Base-by-base conservation (phyloP, 169 alveolate species). In the Babesia microti region DNA sequence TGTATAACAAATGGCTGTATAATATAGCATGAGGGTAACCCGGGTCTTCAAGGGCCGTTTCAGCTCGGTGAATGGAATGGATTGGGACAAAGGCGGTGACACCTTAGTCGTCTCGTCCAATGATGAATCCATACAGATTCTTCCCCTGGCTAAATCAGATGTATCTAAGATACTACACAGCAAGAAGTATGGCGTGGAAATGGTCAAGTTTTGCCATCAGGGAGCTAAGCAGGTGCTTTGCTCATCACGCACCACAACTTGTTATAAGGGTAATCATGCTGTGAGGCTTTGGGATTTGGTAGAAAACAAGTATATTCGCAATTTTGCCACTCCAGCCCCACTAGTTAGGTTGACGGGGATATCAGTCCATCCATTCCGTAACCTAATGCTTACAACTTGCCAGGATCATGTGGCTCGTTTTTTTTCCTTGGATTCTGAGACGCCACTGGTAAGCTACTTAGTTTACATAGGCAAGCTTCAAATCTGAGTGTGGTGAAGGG, bases 221-320 rank as follows among this genome's bases (percentile, higher is more conserved):
- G 60, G 68, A 1, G 68, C 75, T 3, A 24, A 47, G 24, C 68
- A 53, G 21, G 53, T 63, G n/a, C 43, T 63, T 19, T 63, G 75
- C 21, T 42, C 60, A 17, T 63, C 75, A 1, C 44, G 41, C 28
- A 44, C 18, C 9, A 68, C 41, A 26, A 37, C 70, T 2, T 59
- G 41, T 55, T 5, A 6, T 0, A 7, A 11, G 33, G 0, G 35
- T 0, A 17, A 19, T 53, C 68, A 45, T 3, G 34, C 75, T 9
- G 75, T 63, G 23, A 44, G 54, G 21, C 49, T 63, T 12, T 63
- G 75, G 75, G 75, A 63, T 44, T 53, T 53, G n/a, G 26, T 63
- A 22, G 75, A 63, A 54, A 63, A 63, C 33, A 26, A 61, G 4
- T 63, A 63, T 34, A 28, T 63, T 4, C 51, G 42, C 42, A 63